These are phyloP conservation scores for Yamadazyma mexicana DNA, from an alignment of 1,139 yeast species.

Conservation along the genomic window DNA sequence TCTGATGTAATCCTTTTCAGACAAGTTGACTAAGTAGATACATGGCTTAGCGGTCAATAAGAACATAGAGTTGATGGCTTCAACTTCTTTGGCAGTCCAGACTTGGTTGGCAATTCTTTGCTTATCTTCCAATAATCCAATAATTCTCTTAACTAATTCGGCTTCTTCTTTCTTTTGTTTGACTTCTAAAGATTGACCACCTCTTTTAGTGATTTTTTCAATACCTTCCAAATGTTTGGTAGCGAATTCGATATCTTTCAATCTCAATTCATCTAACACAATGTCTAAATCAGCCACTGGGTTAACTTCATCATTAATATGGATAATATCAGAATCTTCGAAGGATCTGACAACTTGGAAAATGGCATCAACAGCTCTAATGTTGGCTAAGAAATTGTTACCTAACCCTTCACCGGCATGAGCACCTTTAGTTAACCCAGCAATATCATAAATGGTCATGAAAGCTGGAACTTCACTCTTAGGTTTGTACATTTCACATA, in stretches of 20 bases:
- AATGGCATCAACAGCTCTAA: slow-evolving; percentile 96
- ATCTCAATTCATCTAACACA: slow-evolving; percentile 86
- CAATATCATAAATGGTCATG: slow-evolving; percentile 94
- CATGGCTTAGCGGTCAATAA: slow-evolving; percentile 94
- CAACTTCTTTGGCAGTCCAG: slow-evolving; percentile 92
- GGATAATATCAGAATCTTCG: slow-evolving; percentile 97
- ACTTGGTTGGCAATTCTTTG: slow-evolving; percentile 87
- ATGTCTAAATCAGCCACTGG: slow-evolving; percentile 95
- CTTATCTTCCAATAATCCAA: slow-evolving; percentile 74
- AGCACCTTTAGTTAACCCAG: slow-evolving; percentile 98
- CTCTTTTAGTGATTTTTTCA: slow-evolving; percentile 84
- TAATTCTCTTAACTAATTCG: slow-evolving; percentile 72
- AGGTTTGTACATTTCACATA: slow-evolving; percentile 75
- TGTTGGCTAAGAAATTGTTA: slow-evolving; percentile 95
- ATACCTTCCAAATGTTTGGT: slow-evolving; percentile 86
- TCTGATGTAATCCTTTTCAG: slow-evolving; percentile 92
- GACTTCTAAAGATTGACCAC: slow-evolving; percentile 94
- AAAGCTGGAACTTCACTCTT: slow-evolving; percentile 88
- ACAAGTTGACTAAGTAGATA: slow-evolving; percentile 89
- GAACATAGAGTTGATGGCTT: slow-evolving; percentile 81
- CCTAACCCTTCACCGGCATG: slow-evolving; percentile 98
- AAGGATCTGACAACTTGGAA: slow-evolving; percentile 98
- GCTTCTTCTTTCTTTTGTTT: slow-evolving; percentile 94
- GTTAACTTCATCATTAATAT: slow-evolving; percentile 96
- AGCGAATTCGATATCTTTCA: slow-evolving; percentile 95